These are phyloP conservation scores for Plasmodium gonderi DNA, from an alignment of 169 alveolate species.

Conservation along the genomic window DNA sequence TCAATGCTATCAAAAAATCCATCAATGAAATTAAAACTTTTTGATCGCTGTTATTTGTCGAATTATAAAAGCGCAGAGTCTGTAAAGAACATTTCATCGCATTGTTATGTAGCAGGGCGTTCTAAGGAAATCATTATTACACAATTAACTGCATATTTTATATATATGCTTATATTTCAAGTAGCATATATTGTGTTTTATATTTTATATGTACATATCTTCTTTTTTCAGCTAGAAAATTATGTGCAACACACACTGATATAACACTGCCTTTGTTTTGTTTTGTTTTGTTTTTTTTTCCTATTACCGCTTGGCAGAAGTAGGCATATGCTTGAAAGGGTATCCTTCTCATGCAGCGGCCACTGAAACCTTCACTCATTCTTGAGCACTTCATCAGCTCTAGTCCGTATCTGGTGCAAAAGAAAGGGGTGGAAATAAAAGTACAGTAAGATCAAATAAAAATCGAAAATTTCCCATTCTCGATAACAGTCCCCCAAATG, in stretches of 20 bases:
- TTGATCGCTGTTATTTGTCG: constrained; percentile 30
- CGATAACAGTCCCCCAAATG: not conserved
- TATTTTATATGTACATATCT: too few relatives aligned
- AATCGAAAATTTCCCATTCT: not conserved
- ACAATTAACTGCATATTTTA: not conserved
- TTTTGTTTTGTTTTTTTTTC: not conserved
- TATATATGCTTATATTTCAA: not conserved
- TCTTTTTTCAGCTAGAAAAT: too few relatives aligned
- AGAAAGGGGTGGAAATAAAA: not conserved
- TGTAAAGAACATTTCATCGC: not conserved
- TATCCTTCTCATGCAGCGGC: constrained; percentile 84
- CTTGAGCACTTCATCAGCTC: constrained; percentile 72
- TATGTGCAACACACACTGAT: too few relatives aligned
- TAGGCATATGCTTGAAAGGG: constrained; percentile 85
- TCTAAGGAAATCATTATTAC: not conserved
- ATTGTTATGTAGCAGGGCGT: not conserved
- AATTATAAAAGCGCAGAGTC: constrained; percentile 70
- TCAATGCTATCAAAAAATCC: constrained; percentile 64
- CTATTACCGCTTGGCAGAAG: constrained; percentile 74
- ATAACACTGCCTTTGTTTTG: not conserved
- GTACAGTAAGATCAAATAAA: not conserved
- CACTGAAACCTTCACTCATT: constrained; percentile 79
- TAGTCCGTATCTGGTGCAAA: constrained; percentile 32
- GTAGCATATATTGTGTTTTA: not conserved
- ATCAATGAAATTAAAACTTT: constrained; percentile 54